Conservation (phyloP, 140 eudicot genomes). For the Erigeron philadelphicus region DNA sequence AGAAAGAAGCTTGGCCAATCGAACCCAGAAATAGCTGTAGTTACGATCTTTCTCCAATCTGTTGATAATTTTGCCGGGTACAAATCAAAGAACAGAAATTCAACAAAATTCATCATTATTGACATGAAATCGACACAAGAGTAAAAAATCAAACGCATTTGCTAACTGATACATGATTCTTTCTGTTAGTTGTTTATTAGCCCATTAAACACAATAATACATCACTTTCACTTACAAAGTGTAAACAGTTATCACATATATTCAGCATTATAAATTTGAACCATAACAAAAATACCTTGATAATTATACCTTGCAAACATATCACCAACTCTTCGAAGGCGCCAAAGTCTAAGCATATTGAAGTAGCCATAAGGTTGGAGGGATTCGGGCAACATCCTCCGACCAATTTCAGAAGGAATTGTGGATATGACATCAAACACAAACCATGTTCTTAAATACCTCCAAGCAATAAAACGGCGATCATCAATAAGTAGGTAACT, state of each 20-base stretch:
- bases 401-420: slow-evolving; percentile 53
- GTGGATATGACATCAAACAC: slow-evolving; percentile 53
- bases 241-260: too few species aligned
- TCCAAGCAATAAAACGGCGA: slow-evolving; percentile 53
- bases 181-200: too few species aligned
- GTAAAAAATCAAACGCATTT: too few species aligned
- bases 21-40: slow-evolving; percentile 56
- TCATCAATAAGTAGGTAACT: slow-evolving; percentile 55
- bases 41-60: slow-evolving; percentile 66
- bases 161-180: too few species aligned
- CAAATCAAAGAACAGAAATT: not conserved
- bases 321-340: slow-evolving; percentile 58
- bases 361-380: slow-evolving; percentile 54
- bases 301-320: slow-evolving; percentile 45
- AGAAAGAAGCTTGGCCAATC: slow-evolving; percentile 46
- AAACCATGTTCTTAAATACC: slow-evolving; percentile 48
- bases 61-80: not conserved
- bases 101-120: slow-evolving; percentile 1
- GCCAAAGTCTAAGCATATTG: slow-evolving; percentile 73
- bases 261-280: not conserved
- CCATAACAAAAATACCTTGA: not conserved
- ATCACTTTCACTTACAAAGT: too few species aligned
- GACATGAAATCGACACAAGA: not conserved
- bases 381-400: slow-evolving; percentile 34
- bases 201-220: too few species aligned